Evolutionary conservation across 495 filamentous ascomycete species (phyloP).

Genomic region (Aspergillus egyptiacus): DNA sequence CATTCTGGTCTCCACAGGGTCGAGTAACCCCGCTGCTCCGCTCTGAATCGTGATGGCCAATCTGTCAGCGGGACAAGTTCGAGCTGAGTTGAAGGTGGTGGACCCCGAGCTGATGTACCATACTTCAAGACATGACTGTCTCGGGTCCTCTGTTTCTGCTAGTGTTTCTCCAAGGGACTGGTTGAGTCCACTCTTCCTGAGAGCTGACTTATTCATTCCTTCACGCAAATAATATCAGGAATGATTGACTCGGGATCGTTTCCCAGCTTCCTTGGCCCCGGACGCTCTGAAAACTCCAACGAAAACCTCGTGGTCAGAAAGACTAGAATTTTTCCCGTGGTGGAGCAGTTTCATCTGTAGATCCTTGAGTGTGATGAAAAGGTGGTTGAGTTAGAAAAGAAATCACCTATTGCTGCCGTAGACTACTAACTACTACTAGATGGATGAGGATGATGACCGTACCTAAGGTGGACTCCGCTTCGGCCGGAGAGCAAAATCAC

Average conservation of each 20-base stretch:
- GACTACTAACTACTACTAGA: too few relatives aligned
- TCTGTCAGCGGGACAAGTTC: constrained; percentile 1
- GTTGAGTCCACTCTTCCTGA: constrained; percentile 7
- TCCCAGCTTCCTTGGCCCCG: neutral
- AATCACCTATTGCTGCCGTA: too few relatives aligned
- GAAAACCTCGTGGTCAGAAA: too few relatives aligned
- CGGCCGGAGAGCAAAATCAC: too few relatives aligned
- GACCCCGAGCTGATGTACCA: neutral
- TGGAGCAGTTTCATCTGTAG: too few relatives aligned
- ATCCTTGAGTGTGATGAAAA: neutral
- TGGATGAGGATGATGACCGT: too few relatives aligned
- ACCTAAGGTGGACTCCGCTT: too few relatives aligned
- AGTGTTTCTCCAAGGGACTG: constrained; percentile 2
- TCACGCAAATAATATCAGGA: neutral
- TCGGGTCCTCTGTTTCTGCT: neutral
- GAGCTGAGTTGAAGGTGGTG: neutral
- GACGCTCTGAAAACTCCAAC: too few relatives aligned
- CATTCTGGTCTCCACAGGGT: constrained; percentile 1
- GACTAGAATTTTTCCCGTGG: too few relatives aligned
- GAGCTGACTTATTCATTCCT: constrained; percentile 6
- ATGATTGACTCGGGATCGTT: neutral
- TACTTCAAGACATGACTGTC: neutral
- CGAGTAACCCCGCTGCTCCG: neutral
- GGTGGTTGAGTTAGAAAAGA: too few relatives aligned
- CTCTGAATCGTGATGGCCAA: neutral